Conservation (phyloP, 352 stramenopile genomes). For the Phytophthora sansomeana region DNA sequence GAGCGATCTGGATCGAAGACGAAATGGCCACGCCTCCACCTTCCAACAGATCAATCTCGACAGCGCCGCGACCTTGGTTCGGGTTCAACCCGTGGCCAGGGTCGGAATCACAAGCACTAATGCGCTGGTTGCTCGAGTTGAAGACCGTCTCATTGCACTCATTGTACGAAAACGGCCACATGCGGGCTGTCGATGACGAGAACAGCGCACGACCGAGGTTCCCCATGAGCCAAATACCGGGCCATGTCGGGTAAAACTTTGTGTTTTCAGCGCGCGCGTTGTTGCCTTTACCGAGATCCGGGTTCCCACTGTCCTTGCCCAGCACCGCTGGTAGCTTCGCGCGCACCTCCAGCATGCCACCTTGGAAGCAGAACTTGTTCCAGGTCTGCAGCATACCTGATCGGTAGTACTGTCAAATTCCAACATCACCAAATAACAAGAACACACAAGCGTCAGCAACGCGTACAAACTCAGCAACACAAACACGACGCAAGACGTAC, state of each 20-base stretch:
- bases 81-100: slow-evolving; percentile 94
- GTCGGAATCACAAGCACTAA: slow-evolving; percentile 90
- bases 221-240: slow-evolving; percentile 95
- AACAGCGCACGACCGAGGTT: slow-evolving; percentile 96
- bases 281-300: slow-evolving; percentile 77
- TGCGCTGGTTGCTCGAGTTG: slow-evolving; percentile 67
- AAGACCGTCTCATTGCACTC: slow-evolving; percentile 92
- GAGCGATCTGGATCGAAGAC: slow-evolving; percentile 80
- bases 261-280: slow-evolving; percentile 47
- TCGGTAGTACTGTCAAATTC: slow-evolving; percentile 60
- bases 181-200: slow-evolving; percentile 91
- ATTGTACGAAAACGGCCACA: slow-evolving; percentile 97
- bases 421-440: slow-evolving; percentile 3
- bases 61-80: slow-evolving; percentile 89
- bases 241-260: slow-evolving; percentile 88
- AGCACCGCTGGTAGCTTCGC: slow-evolving; percentile 90
- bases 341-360: slow-evolving; percentile 92
- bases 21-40: slow-evolving; percentile 71
- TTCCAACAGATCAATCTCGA: slow-evolving; percentile 97
- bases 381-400: slow-evolving; percentile 92
- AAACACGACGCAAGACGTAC: slow-evolving; percentile 26
- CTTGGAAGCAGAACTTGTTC: slow-evolving; percentile 96
- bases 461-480: background rate
- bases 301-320: slow-evolving; percentile 66
- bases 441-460: background rate